Percentiles rank a stretch among this genome's conserved stretches.
These are phyloP conservation scores for Pseudogymnoascus sp. DNA, from an alignment of 2,329 filamentous ascomycete species.

Conservation along the genomic window DNA sequence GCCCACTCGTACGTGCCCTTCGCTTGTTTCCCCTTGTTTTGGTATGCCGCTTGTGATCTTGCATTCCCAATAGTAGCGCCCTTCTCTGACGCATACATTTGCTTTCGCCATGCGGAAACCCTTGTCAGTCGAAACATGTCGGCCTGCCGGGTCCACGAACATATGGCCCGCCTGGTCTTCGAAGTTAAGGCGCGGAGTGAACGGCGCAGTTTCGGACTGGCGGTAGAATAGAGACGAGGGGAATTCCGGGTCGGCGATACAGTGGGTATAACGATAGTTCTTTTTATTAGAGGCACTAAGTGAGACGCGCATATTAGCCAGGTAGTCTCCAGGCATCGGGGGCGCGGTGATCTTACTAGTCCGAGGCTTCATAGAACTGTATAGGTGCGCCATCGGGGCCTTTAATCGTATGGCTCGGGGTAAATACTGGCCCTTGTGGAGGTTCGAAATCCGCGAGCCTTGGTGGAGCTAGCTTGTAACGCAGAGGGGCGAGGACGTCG, in stretches of 20 bases:
- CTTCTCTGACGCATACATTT: constrained; percentile 84
- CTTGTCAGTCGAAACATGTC: constrained; percentile 79
- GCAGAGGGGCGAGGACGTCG: constrained; percentile 42
- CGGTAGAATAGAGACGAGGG: constrained; percentile 83
- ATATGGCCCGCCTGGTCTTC: constrained; percentile 85
- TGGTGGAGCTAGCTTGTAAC: constrained; percentile 57
- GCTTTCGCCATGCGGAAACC: constrained; percentile 86
- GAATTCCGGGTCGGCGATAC: constrained; percentile 82
- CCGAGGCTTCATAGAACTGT: constrained; percentile 55
- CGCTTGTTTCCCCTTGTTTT: constrained; percentile 22
- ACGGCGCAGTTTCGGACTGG: constrained; percentile 77
- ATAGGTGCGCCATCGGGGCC: constrained; percentile 42
- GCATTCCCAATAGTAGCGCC: constrained; percentile 90
- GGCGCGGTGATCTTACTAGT: constrained; percentile 45
- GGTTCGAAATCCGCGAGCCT: constrained; percentile 54
- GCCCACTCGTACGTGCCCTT: constrained; percentile 69
- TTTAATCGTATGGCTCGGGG: constrained; percentile 45
- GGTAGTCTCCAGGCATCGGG: neutral
- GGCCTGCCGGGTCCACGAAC: constrained; percentile 68
- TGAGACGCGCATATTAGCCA: neutral
- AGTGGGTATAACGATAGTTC: constrained; percentile 81
- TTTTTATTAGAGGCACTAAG: constrained; percentile 55
- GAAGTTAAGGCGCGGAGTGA: constrained; percentile 77
- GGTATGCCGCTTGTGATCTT: constrained; percentile 73
- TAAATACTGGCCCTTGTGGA: constrained; percentile 49